Evolutionary conservation across 768 basidiomycete species (phyloP).

Genomic region (Chalciporus pseudorubinellus): DNA sequence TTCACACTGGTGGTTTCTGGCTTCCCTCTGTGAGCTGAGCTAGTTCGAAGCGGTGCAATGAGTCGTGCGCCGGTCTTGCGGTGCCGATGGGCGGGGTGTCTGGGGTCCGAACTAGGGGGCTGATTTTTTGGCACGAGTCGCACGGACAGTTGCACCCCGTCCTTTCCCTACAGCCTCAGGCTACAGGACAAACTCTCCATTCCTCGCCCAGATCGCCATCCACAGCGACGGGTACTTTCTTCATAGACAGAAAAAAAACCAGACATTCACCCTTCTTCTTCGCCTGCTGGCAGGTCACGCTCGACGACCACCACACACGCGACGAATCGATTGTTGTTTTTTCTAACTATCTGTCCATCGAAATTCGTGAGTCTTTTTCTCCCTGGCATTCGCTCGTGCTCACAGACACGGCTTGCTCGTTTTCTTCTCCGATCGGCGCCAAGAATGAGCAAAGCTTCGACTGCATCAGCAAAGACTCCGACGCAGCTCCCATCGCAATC

Average conservation of each 20-base stretch:
- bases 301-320: slow-evolving; percentile 80
- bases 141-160: slow-evolving; percentile 35
- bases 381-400: slow-evolving; percentile 12
- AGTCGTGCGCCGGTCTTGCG: slow-evolving; percentile 2
- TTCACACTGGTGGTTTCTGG: neutral
- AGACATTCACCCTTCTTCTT: slow-evolving; percentile 56
- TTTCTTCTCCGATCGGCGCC: slow-evolving; percentile 10
- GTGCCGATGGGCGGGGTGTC: slow-evolving; percentile 21
- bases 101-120: slow-evolving; percentile 27
- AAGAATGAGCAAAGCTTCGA: slow-evolving; percentile 94
- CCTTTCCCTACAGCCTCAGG: slow-evolving; percentile 39
- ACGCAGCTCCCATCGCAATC: slow-evolving; percentile 75
- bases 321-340: slow-evolving; percentile 51
- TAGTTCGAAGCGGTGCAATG: neutral
- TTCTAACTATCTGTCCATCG: slow-evolving; percentile 43
- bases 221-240: slow-evolving; percentile 36
- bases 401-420: neutral
- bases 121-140: slow-evolving; percentile 33
- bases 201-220: slow-evolving; percentile 33
- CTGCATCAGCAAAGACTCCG: slow-evolving; percentile 70
- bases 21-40: too few relatives aligned
- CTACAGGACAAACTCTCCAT: slow-evolving; percentile 31
- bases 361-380: slow-evolving; percentile 41
- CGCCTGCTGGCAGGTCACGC: slow-evolving; percentile 91
- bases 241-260: slow-evolving; percentile 40